Evolutionary conservation across 1,284 basidiomycete species (phyloP).

Genomic region (Malassezia psittaci): DNA sequence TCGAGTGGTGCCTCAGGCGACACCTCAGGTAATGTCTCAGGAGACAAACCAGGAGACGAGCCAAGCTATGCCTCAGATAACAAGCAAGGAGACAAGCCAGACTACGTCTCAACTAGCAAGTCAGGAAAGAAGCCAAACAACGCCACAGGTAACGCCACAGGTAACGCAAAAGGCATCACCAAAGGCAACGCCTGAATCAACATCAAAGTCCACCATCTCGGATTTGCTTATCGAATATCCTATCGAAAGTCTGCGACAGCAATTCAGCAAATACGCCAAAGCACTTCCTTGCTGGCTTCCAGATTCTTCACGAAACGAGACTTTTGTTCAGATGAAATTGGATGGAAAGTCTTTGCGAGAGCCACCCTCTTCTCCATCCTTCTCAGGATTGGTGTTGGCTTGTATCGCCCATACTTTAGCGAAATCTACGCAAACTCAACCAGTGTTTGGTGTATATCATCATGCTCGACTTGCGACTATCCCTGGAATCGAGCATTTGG

Average conservation of each 20-base stretch:
- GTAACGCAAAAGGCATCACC: constrained; percentile 11
- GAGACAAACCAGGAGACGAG: too few relatives aligned
- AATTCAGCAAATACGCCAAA: constrained; percentile 11
- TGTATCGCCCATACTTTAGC: constrained; percentile 24
- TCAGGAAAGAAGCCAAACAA: too few relatives aligned
- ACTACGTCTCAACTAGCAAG: too few relatives aligned
- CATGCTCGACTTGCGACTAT: constrained; percentile 22
- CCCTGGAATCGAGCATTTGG: constrained; percentile 22
- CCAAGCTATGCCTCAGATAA: too few relatives aligned
- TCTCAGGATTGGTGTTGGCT: constrained; percentile 12
- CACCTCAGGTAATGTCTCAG: constrained; percentile 12
- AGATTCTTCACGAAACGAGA: not conserved
- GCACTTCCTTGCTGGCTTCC: constrained; percentile 9
- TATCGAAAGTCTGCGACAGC: constrained; percentile 11
- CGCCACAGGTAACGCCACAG: too few relatives aligned
- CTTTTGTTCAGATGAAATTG: constrained; percentile 3
- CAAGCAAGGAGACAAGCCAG: too few relatives aligned
- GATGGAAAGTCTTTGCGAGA: not conserved
- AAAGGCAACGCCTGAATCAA: constrained; percentile 4
- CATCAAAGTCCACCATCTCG: too few relatives aligned
- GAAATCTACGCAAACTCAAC: constrained; percentile 3
- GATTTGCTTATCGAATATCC: too few relatives aligned
- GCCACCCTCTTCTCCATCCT: not conserved
- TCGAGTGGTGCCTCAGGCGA: not conserved
- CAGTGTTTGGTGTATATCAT: constrained; percentile 28